These are phyloP conservation scores for Stereocaulon alpinum DNA, from an alignment of 495 filamentous ascomycete species.

Conservation along the genomic window DNA sequence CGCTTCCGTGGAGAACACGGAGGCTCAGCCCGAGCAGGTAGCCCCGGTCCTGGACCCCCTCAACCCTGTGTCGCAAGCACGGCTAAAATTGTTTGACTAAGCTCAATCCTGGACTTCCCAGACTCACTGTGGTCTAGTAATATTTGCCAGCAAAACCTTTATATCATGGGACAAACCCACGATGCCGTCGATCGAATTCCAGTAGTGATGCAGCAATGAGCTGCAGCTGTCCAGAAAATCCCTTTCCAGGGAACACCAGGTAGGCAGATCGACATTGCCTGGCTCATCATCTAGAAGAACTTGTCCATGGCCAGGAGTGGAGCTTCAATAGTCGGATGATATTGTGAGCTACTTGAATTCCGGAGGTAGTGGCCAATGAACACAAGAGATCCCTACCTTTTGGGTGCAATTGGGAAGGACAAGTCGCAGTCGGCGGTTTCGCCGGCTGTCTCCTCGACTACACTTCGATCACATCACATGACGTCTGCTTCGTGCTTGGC, in stretches of 20 bases:
- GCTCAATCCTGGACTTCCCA: too few species aligned
- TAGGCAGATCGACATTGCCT: neutral
- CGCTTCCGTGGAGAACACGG: neutral
- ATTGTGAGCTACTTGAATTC: constrained; percentile 2
- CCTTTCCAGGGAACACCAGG: neutral
- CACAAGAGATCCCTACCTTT: neutral
- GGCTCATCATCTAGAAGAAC: neutral
- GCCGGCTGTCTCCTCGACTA: constrained; percentile 8
- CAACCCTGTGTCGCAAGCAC: neutral
- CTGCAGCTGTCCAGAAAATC: too few species aligned
- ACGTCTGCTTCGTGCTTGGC: constrained; percentile 10
- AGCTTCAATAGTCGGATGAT: constrained; percentile 5
- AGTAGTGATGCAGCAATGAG: too few species aligned
- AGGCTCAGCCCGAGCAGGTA: neutral
- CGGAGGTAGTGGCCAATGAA: constrained; percentile 3
- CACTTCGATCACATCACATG: constrained; percentile 7
- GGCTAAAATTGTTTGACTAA: too few species aligned
- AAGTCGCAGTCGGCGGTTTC: constrained; percentile 3
- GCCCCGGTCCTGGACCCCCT: too few species aligned
- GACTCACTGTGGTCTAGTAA: too few species aligned
- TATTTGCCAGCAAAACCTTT: too few species aligned
- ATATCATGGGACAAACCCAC: too few species aligned
- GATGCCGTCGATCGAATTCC: too few species aligned
- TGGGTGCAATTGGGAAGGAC: neutral
- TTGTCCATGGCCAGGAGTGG: neutral